Percentiles rank a stretch among this genome's conserved stretches.
Conservation (phyloP, 108 stramenopile species). For the Fragilaria radians region DNA sequence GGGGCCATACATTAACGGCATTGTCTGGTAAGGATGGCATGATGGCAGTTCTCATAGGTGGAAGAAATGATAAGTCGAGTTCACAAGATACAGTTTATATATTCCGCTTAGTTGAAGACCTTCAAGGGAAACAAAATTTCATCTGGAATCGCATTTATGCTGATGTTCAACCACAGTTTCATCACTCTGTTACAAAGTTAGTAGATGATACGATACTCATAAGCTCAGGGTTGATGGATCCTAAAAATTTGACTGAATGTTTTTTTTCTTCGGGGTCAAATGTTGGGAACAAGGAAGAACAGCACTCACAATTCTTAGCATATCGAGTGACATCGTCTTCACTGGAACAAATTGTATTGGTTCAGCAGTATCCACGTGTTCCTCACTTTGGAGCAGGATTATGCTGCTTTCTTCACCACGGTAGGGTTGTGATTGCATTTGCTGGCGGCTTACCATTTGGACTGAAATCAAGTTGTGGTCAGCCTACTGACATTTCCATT, state of each 20-base stretch:
- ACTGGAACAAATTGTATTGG: background rate
- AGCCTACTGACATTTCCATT: too few relatives aligned
- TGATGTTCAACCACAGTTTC: conserved; percentile 8
- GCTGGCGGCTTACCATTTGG: conserved; percentile 1
- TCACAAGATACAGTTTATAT: conserved; percentile 19
- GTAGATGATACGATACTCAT: conserved; percentile 21
- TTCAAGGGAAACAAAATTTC: conserved; percentile 17
- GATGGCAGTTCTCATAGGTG: conserved; percentile 21
- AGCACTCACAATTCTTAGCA: background rate
- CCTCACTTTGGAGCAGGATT: background rate
- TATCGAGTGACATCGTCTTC: background rate
- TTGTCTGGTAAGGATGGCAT: conserved; percentile 13
- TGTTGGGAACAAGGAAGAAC: background rate
- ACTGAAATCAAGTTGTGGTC: background rate
- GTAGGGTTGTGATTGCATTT: background rate
- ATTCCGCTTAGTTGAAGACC: conserved; percentile 20
- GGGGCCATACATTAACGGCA: conserved; percentile 64
- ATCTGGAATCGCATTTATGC: conserved; percentile 22
- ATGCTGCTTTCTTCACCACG: conserved; percentile 1
- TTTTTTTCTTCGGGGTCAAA: conserved; percentile 7
- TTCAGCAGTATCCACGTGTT: background rate
- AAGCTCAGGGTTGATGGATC: conserved; percentile 29
- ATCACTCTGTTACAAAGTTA: background rate
- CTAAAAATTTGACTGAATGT: conserved; percentile 28
- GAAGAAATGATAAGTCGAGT: conserved; percentile 10